Conservation (phyloP, 2,329 filamentous ascomycete genomes). For the Hypomyces rosellus region DNA sequence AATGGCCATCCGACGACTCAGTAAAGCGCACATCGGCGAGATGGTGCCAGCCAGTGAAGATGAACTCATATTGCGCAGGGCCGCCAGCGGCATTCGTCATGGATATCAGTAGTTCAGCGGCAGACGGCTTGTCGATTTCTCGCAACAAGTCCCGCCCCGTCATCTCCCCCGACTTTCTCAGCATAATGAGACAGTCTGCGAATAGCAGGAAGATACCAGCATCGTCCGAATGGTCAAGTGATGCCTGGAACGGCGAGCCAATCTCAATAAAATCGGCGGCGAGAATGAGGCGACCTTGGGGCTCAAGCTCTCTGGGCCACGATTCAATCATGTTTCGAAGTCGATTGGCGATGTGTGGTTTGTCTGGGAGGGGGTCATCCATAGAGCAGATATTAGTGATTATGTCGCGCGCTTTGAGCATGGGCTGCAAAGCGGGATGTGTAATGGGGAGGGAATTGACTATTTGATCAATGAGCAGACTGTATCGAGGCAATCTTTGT, state of each 20-base stretch:
- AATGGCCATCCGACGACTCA: conserved; percentile 57
- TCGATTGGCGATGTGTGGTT: conserved; percentile 66
- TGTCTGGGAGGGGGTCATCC: conserved; percentile 64
- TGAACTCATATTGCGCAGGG: conserved; percentile 60
- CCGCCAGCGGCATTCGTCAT: conserved; percentile 59
- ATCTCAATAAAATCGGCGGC: conserved; percentile 77
- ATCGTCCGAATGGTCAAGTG: conserved; percentile 37
- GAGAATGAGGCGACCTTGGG: conserved; percentile 71
- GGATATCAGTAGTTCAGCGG: conserved; percentile 54
- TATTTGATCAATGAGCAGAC: conserved; percentile 93
- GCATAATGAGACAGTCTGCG: conserved; percentile 69
- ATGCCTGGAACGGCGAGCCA: conserved; percentile 58
- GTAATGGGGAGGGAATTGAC: conserved; percentile 76
- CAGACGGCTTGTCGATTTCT: conserved; percentile 76
- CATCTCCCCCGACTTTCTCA: conserved; percentile 62
- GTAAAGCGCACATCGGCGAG: conserved; percentile 67
- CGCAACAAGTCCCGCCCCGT: conserved; percentile 73
- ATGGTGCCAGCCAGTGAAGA: conserved; percentile 66
- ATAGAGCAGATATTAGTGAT: conserved; percentile 96
- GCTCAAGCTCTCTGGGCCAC: conserved; percentile 68
- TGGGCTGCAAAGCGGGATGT: conserved; percentile 74
- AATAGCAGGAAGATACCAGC: conserved; percentile 77
- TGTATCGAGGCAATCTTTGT: conserved; percentile 89
- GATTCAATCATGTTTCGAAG: conserved; percentile 69
- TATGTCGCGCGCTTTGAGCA: conserved; percentile 86